A percentile compares a stretch with the other conserved stretches of the same genome.
These are phyloP conservation scores for Sarocladiaceae sp. DNA, from an alignment of 2,329 filamentous ascomycete species.

Conservation along the genomic window DNA sequence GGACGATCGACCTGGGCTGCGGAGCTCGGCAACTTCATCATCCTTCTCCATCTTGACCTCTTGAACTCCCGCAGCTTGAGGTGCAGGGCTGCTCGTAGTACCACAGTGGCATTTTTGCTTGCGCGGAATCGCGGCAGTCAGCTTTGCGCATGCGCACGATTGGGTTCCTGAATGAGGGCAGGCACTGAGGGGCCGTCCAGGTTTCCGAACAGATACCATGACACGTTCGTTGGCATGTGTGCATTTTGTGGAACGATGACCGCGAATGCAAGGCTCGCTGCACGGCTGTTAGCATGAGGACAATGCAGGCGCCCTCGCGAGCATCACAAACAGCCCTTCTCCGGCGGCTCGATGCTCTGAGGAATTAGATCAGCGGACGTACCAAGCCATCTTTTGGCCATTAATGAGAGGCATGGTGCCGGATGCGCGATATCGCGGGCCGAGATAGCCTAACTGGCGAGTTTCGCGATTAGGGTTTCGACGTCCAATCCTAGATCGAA, in stretches of 20 bases:
- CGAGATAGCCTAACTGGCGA: not conserved
- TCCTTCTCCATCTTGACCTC: slow-evolving; percentile 20
- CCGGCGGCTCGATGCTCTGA: too few relatives aligned
- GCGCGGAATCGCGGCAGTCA: slow-evolving; percentile 61
- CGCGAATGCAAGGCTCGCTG: slow-evolving; percentile 71
- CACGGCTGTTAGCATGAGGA: not conserved
- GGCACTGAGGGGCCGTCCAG: slow-evolving; percentile 64
- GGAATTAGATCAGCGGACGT: slow-evolving; percentile 28
- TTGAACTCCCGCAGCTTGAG: slow-evolving; percentile 18
- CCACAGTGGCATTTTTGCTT: slow-evolving; percentile 54
- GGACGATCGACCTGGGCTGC: slow-evolving; percentile 10
- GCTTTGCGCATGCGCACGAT: slow-evolving; percentile 56
- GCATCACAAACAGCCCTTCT: too few relatives aligned
- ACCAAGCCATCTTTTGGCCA: slow-evolving; percentile 72
- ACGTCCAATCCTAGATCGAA: not conserved
- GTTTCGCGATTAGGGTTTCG: not conserved
- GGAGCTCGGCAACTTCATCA: slow-evolving; percentile 12
- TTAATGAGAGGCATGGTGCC: slow-evolving; percentile 62
- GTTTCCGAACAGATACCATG: slow-evolving; percentile 68
- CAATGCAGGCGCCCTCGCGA: too few relatives aligned
- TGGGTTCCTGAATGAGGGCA: slow-evolving; percentile 63
- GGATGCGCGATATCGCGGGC: not conserved
- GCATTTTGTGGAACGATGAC: slow-evolving; percentile 73
- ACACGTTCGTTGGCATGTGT: slow-evolving; percentile 63
- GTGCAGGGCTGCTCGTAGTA: slow-evolving; percentile 15